These are phyloP conservation scores for Kodamaea laetipori DNA, from an alignment of 805 yeast genomes.

Conservation along the genomic window DNA sequence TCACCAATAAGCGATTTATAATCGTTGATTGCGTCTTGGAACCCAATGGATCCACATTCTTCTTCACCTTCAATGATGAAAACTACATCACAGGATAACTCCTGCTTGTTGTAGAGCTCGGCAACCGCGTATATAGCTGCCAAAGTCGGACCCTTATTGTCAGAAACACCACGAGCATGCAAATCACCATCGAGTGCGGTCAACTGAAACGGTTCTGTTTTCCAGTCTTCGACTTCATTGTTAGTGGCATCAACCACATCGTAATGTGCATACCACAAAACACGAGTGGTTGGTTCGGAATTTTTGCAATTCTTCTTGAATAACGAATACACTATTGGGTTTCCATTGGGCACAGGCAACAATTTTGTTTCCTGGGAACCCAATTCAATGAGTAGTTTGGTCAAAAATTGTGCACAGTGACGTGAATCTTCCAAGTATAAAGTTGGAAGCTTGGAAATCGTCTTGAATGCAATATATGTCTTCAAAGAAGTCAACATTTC, in stretches of 20 bases:
- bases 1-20: conserved; percentile 58
- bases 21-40: conserved; percentile 61
- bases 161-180: conserved; percentile 91
- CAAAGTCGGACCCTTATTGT: conserved; percentile 89
- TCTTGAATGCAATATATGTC: conserved; percentile 65
- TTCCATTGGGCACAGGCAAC: conserved; percentile 73
- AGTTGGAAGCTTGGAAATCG: conserved; percentile 77
- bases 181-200: conserved; percentile 81
- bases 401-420: conserved; percentile 78
- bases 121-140: conserved; percentile 89
- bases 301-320: conserved; percentile 51
- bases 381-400: conserved; percentile 58
- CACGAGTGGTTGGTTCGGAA: conserved; percentile 30
- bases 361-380: conserved; percentile 72
- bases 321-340: conserved; percentile 81
- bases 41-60: conserved; percentile 89
- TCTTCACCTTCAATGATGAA: conserved; percentile 94
- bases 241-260: conserved; percentile 85
- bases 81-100: conserved; percentile 69
- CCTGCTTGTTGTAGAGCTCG: conserved; percentile 53
- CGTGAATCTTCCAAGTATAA: conserved; percentile 75
- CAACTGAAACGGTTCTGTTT: conserved; percentile 73
- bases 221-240: conserved; percentile 58
- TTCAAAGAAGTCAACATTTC: conserved; percentile 63
- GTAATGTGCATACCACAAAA: conserved; percentile 93